These are phyloP conservation scores for Xylaria bambusicola DNA, from an alignment of 495 filamentous ascomycete species.

Conservation along the genomic window DNA sequence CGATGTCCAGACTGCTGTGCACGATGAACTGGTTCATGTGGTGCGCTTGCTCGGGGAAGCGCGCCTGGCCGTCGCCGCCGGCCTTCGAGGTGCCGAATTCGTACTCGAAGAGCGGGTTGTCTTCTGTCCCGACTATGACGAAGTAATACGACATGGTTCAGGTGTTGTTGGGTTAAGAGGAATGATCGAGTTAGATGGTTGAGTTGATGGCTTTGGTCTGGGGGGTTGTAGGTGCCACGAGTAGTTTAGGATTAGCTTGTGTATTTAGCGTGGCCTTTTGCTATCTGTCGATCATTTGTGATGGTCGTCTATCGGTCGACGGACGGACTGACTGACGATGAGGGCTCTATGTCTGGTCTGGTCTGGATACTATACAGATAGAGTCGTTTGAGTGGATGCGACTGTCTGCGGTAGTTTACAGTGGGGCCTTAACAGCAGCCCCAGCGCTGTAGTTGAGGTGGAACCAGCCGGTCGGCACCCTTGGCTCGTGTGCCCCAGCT, in stretches of 20 bases:
- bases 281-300: slow-evolving; percentile 38
- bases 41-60: slow-evolving; percentile 81
- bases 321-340: no score
- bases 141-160: slow-evolving; percentile 97
- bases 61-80: slow-evolving; percentile 86
- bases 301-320: background rate
- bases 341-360: no score
- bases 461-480: slow-evolving; percentile 5
- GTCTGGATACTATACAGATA: no score
- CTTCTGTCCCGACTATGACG: slow-evolving; percentile 87
- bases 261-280: background rate
- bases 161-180: background rate
- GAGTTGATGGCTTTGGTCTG: slow-evolving; percentile 1
- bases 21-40: slow-evolving; percentile 98
- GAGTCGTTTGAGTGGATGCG: no score
- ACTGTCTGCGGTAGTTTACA: slow-evolving; percentile 5
- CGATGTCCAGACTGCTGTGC: slow-evolving; percentile 87
- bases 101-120: slow-evolving; percentile 92
- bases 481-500: slow-evolving; percentile 13
- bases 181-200: background rate
- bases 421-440: slow-evolving; percentile 6
- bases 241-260: background rate
- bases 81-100: slow-evolving; percentile 95
- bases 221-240: background rate
- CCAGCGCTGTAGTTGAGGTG: background rate